Base-by-base conservation (phyloP, 805 yeast species). In the Kuraishia molischiana region DNA sequence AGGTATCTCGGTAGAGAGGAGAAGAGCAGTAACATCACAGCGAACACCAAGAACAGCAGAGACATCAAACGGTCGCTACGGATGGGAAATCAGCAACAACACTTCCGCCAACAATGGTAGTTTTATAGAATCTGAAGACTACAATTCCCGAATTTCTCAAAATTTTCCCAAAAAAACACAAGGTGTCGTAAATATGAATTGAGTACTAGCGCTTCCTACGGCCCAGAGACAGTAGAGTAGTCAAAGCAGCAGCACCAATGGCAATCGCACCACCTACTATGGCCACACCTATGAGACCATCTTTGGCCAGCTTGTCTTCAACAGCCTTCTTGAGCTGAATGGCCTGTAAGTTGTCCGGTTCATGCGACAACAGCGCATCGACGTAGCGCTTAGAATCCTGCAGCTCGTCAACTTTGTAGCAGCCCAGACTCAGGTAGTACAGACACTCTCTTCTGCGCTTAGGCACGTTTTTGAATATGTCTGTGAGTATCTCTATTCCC, bases 251-350 rank as follows among this genome's bases (percentile, higher is more conserved):
- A 0, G 89, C 84, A 4, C 90, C 92, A 3, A 85, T 70, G 1
- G 96, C 96, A 34, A 90, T 66, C 3, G 77, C 77, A 15, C 96
- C 95, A 19, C 95, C 84, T 0, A 86, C 79, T 20, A 92, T 67
- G 0, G 95, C 95, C 38, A 90, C 62, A 1, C 97, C 97, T 41
- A 86, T 73, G 39, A 90, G 64, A 0, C 97, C 95, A 53, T 94
- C 96, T 49, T 72, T 76, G 24, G 94, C 82, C 30, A 92, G 76
- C 53, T 79, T 82, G 46, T 81, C 89, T 43, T 87, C 95, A 19
- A 92, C 83, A 51, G 80, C 79, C 41, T 73, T 70, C 48, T 83
- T 76, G 59, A 92, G 65, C 1, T 74, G 74, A 33, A 67, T 52
- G 4, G 89, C 94, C 57, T 92, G 97, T 21, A 66, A 56, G 55